These are phyloP conservation scores for Corynespora cassiicola DNA, from an alignment of 2,329 filamentous ascomycete genomes.

Conservation along the genomic window DNA sequence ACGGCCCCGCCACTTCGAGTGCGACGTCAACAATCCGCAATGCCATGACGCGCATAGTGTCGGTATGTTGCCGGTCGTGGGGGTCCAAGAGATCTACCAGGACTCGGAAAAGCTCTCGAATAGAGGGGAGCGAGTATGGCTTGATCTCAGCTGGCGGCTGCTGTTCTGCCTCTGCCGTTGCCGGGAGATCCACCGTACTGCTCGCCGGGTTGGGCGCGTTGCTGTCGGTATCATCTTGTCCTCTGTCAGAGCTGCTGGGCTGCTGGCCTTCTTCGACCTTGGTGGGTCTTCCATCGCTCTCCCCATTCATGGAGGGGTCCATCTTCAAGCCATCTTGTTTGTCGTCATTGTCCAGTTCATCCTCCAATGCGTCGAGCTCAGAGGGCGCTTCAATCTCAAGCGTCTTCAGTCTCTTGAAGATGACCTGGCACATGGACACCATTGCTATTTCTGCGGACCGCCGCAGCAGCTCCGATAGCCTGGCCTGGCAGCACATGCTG, in stretches of 20 bases:
- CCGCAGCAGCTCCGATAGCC: constrained; percentile 87
- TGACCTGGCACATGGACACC: constrained; percentile 99
- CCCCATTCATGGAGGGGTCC: constrained; percentile 75
- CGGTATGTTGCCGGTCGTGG: constrained; percentile 89
- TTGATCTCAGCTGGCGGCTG: constrained; percentile 66
- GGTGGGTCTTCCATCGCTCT: constrained; percentile 53
- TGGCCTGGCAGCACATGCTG: constrained; percentile 94
- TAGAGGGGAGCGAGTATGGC: constrained; percentile 92
- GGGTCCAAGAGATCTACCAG: constrained; percentile 93
- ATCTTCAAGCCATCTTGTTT: constrained; percentile 79
- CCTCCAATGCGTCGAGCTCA: constrained; percentile 70
- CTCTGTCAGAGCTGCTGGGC: constrained; percentile 38
- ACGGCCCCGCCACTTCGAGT: constrained; percentile 92
- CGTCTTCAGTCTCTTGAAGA: constrained; percentile 91
- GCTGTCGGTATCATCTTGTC: constrained; percentile 43
- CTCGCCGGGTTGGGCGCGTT: constrained; percentile 46
- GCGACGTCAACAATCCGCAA: constrained; percentile 96
- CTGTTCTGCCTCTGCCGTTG: constrained; percentile 50
- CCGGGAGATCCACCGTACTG: constrained; percentile 52
- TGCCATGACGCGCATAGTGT: constrained; percentile 97
- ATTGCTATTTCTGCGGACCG: constrained; percentile 95
- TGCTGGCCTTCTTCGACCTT: constrained; percentile 45
- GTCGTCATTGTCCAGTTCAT: constrained; percentile 67
- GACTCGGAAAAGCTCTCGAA: constrained; percentile 91
- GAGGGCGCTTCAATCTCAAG: constrained; percentile 78